Conservation (phyloP, 371 early-diverging fungal genomes). For the Apophysomyces variabilis region DNA sequence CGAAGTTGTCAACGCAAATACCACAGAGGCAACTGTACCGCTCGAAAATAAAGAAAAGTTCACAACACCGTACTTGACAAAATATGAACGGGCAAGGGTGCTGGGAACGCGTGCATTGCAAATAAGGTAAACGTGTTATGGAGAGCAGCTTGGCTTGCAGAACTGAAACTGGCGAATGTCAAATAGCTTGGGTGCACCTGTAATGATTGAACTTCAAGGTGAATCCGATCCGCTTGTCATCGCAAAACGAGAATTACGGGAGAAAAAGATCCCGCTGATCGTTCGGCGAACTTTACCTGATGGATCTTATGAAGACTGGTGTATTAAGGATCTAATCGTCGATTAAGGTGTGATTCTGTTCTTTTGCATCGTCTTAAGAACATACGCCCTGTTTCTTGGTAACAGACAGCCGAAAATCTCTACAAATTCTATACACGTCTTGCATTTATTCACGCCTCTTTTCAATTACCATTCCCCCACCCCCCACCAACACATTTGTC, state of each 20-base stretch:
- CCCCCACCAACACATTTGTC: too few relatives aligned
- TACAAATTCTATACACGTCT: too few relatives aligned
- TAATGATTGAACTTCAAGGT: conserved; percentile 94
- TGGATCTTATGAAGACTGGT: conserved; percentile 96
- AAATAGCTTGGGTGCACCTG: conserved; percentile 90
- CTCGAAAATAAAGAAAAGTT: conserved; percentile 1
- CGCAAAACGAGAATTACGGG: conserved; percentile 94
- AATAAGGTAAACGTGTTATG: conserved; percentile 53
- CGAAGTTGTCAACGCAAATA: background rate
- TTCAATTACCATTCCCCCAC: too few relatives aligned
- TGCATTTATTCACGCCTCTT: too few relatives aligned
- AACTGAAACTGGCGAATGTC: background rate
- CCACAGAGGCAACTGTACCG: background rate
- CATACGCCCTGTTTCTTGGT: too few relatives aligned
- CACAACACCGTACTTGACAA: conserved; percentile 99
- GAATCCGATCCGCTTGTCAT: conserved; percentile 96
- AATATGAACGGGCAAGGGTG: conserved; percentile 97
- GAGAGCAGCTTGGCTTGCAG: too few relatives aligned
- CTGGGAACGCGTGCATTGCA: conserved; percentile 90
- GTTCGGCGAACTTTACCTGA: conserved; percentile 96
- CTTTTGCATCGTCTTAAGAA: background rate
- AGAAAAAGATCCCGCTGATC: conserved; percentile 93
- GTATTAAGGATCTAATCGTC: conserved; percentile 86
- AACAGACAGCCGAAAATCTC: too few relatives aligned
- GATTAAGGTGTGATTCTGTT: conserved; percentile 18